Evolutionary conservation across 306 rosid genomes (phyloP), one percentile per base, ranked within the genome.

Genomic region (Vigna reflexopilosa): DNA sequence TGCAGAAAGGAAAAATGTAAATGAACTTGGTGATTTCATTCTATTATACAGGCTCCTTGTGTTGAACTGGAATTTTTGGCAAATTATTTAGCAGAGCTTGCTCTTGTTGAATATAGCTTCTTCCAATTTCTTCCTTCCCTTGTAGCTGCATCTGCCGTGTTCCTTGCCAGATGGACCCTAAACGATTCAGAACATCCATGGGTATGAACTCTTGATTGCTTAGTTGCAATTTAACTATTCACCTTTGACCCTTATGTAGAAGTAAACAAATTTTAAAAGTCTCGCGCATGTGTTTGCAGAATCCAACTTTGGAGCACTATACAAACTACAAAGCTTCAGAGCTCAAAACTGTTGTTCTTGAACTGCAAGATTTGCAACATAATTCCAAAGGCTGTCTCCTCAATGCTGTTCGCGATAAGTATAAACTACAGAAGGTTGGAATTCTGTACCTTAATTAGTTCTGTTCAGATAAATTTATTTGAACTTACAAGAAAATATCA

Each of bases 131-230:
- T 89, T 67, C 97, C 98, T 70, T 93, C 97, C 56, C 80, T 86
- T 44, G 59, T 89, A 57, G 97, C 98, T 70, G 97, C 94, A 63
- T 88, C 98, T 32, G 95, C 90, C 30, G 91, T 93, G 9, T 91
- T 91, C 83, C 93, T 93, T 30, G 97, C 97, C 51, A 89, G 85
- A 88, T 93, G 98, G 98, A 89, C 91, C 12, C 88, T 91, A 61
- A 72, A 84, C 78, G 89, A 88, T 40, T 82, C 88, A 77, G 91
- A 88, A 57, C 85, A 91, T 81, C 94, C 98, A 84, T 91, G 97
- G 98, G 98, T 90, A n/a, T 75, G 88, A 57, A 62, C 62, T 73
- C 57, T 44, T 56, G 71, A 64, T 77, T 47, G 54, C 54, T 14
- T 62, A 49, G 48, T 61, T 59, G 36, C 19, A 67, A 44, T 9